Evolutionary conservation across 2,329 filamentous ascomycete genomes (phyloP).

Genomic region (Trichoderma breve): DNA sequence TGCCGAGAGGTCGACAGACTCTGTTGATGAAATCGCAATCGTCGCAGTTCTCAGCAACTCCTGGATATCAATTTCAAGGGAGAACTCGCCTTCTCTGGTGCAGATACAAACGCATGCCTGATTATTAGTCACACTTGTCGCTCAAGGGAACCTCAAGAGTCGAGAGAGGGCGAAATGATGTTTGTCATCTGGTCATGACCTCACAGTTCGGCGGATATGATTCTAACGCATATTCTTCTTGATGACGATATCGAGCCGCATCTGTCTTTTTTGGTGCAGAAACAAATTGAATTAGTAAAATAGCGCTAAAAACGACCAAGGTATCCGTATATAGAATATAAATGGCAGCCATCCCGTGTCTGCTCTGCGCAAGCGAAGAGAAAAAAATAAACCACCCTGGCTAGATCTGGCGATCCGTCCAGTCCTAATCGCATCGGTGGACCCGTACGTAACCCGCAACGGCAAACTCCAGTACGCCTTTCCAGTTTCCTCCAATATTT

Average conservation of each 20-base stretch:
- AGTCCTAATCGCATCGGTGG: not conserved
- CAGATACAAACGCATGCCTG: no score
- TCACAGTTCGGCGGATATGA: not conserved
- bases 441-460: not conserved
- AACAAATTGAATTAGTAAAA: not conserved
- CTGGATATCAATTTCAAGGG: no score
- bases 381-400: not conserved
- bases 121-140: no score
- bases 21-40: not conserved
- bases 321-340: not conserved
- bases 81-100: no score
- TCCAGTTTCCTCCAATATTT: not conserved
- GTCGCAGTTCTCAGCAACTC: not conserved
- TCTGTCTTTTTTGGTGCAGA: not conserved
- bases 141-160: no score
- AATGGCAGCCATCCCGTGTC: not conserved
- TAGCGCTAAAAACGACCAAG: not conserved
- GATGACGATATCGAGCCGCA: not conserved
- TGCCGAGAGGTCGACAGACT: not conserved
- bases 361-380: not conserved
- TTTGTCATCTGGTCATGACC: rapidly evolving
- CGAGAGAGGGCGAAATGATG: no score
- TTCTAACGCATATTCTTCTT: not conserved
- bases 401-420: not conserved
- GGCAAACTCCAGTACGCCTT: not conserved